phyloP scores from a whole-genome alignment of 2,329 filamentous ascomycete species.

The Microascus cirrosus region DNA sequence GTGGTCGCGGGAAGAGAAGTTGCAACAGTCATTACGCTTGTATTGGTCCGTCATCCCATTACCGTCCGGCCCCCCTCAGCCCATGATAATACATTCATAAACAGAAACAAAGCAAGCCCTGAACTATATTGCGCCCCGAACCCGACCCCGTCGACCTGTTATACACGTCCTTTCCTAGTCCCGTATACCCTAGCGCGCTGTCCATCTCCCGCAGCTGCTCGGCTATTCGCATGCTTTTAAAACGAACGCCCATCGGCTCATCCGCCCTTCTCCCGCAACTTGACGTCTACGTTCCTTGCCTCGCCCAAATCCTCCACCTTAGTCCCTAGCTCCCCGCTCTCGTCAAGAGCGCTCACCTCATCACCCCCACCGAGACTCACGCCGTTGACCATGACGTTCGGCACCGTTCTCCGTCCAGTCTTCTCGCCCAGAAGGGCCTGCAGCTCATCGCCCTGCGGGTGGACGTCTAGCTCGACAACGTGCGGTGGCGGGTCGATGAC shows the following conservation, averaged over 20 bases:
- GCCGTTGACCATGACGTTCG: conserved; percentile 82
- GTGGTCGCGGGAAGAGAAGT: too few species aligned
- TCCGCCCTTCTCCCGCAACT: neutral
- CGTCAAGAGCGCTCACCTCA: conserved; percentile 65
- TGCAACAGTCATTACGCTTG: too few species aligned
- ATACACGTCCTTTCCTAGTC: neutral
- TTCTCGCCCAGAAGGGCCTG: conserved; percentile 61
- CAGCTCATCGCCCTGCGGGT: conserved; percentile 60
- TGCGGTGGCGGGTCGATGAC: conserved; percentile 69
- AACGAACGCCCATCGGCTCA: neutral
- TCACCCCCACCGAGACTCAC: conserved; percentile 85
- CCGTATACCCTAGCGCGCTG: neutral
- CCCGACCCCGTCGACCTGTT: too few species aligned
- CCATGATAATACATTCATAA: too few species aligned
- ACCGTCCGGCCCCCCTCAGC: too few species aligned
- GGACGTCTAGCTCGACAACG: conserved; percentile 82
- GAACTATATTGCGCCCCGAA: too few species aligned
- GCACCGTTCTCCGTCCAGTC: conserved; percentile 78
- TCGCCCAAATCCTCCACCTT: conserved; percentile 67
- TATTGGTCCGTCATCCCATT: too few species aligned
- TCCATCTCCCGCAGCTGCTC: neutral
- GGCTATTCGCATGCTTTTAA: neutral
- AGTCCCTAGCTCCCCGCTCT: conserved; percentile 52
- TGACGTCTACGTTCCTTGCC: conserved; percentile 6
- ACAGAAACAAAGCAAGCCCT: too few species aligned